These are phyloP conservation scores for Huntiella omanensis DNA, from an alignment of 2,329 filamentous ascomycete genomes.

Conservation along the genomic window DNA sequence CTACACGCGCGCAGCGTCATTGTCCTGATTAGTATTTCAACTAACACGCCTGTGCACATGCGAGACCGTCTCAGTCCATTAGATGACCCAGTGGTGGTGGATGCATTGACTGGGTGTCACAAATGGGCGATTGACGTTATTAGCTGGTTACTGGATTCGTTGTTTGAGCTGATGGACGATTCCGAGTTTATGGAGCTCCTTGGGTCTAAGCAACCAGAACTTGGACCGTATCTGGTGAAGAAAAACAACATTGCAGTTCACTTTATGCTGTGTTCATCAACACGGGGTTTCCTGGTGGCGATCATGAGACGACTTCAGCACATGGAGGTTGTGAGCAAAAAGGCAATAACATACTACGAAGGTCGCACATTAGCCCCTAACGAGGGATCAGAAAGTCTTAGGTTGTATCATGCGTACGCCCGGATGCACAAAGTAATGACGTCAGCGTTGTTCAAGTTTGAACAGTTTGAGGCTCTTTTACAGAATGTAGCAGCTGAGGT, in stretches of 20 bases:
- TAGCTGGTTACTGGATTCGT: conserved; percentile 39
- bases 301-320: conserved; percentile 45
- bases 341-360: conserved; percentile 33
- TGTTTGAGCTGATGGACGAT: conserved; percentile 37
- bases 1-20: conserved; percentile 57
- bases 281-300: conserved; percentile 52
- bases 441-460: conserved; percentile 34
- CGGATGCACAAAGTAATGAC: conserved; percentile 33
- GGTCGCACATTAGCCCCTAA: conserved; percentile 20
- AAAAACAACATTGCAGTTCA: conserved; percentile 41
- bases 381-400: conserved; percentile 25
- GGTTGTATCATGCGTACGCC: conserved; percentile 37
- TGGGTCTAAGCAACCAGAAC: conserved; percentile 18
- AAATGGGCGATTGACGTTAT: conserved; percentile 62
- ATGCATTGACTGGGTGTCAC: conserved; percentile 52
- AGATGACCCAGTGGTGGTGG: conserved; percentile 53
- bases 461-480: conserved; percentile 45
- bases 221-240: conserved; percentile 30
- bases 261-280: conserved; percentile 53
- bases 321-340: conserved; percentile 30
- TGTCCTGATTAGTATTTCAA: conserved; percentile 45
- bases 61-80: conserved; percentile 39
- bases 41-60: conserved; percentile 32
- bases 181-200: conserved; percentile 31
- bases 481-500: conserved; percentile 29